These are phyloP conservation scores for Scleroderma bovista DNA, from an alignment of 768 basidiomycete genomes.

Conservation along the genomic window DNA sequence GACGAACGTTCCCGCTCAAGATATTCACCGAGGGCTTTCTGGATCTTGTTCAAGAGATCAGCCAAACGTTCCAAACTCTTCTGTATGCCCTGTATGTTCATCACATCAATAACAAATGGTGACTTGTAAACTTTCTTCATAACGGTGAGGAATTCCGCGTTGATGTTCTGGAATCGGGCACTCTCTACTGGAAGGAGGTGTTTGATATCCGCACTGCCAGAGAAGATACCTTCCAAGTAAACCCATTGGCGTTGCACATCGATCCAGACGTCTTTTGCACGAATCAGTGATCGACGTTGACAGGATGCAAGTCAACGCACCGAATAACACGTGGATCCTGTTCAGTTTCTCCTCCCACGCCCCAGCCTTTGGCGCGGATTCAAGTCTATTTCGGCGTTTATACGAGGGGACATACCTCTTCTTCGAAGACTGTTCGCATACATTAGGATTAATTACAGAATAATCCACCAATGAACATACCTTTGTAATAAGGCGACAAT, in stretches of 20 bases:
- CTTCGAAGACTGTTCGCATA: slow-evolving; percentile 65
- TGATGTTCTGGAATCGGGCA: slow-evolving; percentile 98
- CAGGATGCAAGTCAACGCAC: slow-evolving; percentile 35
- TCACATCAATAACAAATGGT: slow-evolving; percentile 92
- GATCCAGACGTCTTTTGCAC: slow-evolving; percentile 85
- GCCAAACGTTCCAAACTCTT: slow-evolving; percentile 96
- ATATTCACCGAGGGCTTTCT: slow-evolving; percentile 98
- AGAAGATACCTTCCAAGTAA: slow-evolving; percentile 98
- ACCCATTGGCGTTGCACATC: slow-evolving; percentile 99
- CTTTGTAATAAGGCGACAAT: slow-evolving; percentile 96
- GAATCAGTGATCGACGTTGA: not conserved
- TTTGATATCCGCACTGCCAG: slow-evolving; percentile 99
- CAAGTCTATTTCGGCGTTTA: not conserved
- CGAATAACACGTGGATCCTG: slow-evolving; percentile 93
- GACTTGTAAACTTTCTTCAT: slow-evolving; percentile 99
- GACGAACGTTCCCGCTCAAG: slow-evolving; percentile 95
- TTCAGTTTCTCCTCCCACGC: slow-evolving; percentile 98
- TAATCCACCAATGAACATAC: slow-evolving; percentile 30
- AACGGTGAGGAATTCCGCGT: slow-evolving; percentile 93
- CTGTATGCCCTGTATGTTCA: slow-evolving; percentile 94
- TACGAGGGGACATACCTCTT: slow-evolving; percentile 51
- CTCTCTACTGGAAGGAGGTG: slow-evolving; percentile 96
- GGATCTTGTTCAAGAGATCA: slow-evolving; percentile 95
- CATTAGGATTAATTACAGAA: slow-evolving; percentile 2
- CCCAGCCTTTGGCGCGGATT: slow-evolving; percentile 47